A percentile compares a stretch with the other conserved stretches of the same genome.
These are phyloP conservation scores for Cutaneotrichosporon sp. DNA, from an alignment of 1,284 basidiomycete genomes.

Conservation along the genomic window DNA sequence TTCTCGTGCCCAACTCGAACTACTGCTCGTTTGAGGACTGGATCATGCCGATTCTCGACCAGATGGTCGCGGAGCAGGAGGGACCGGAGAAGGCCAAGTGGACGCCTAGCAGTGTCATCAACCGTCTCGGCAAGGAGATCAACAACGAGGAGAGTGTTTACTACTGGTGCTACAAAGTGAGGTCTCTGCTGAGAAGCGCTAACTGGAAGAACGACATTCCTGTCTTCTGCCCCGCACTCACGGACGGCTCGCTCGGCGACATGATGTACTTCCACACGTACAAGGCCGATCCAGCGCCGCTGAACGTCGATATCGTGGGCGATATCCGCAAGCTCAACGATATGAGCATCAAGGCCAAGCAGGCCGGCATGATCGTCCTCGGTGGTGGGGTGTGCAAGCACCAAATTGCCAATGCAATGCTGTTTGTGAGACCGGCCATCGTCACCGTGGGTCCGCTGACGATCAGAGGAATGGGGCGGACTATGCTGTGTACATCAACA, in stretches of 20 bases:
- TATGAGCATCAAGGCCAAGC: conserved; percentile 75
- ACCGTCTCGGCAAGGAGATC: conserved; percentile 88
- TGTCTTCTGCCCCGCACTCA: conserved; percentile 96
- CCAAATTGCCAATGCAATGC: conserved; percentile 98
- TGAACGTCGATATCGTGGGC: conserved; percentile 87
- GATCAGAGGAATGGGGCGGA: conserved; percentile 80
- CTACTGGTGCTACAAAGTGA: conserved; percentile 98
- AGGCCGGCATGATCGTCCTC: conserved; percentile 97
- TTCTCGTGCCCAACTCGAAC: conserved; percentile 96
- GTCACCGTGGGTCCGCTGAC: not conserved
- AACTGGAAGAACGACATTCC: conserved; percentile 83
- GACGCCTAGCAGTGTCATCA: conserved; percentile 93
- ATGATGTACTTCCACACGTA: conserved; percentile 99
- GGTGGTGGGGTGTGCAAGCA: conserved; percentile 99
- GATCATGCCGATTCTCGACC: conserved; percentile 89
- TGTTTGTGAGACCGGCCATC: conserved; percentile 63
- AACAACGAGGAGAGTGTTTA: conserved; percentile 94
- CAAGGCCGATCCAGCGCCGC: conserved; percentile 67
- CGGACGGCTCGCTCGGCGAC: conserved; percentile 95
- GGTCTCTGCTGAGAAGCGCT: conserved; percentile 28
- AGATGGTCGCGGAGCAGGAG: conserved; percentile 83
- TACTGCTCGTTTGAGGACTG: conserved; percentile 99
- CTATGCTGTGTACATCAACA: conserved; percentile 97
- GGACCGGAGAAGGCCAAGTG: conserved; percentile 53
- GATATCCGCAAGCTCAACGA: conserved; percentile 94